Evolutionary conservation across 768 basidiomycete species (phyloP).

Genomic region (Psilocybe azurescens): DNA sequence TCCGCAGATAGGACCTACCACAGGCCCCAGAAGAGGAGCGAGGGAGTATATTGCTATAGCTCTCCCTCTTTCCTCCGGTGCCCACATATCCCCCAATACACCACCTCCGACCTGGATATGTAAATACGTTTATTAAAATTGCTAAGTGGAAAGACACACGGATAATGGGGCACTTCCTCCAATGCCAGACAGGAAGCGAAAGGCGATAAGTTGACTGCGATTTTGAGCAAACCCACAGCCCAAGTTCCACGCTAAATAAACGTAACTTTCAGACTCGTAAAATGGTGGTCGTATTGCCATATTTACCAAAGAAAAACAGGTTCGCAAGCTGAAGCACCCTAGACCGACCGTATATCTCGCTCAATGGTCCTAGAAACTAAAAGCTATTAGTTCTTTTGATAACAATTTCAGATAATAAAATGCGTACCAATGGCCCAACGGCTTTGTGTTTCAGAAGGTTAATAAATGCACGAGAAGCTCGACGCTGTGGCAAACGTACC

Average conservation of each 20-base stretch:
- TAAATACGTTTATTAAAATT: slow-evolving; percentile 13
- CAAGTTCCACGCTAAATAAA: slow-evolving; percentile 58
- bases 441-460: slow-evolving; percentile 35
- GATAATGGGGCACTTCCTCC: slow-evolving; percentile 76
- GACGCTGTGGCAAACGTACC: slow-evolving; percentile 38
- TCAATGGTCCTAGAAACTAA: slow-evolving; percentile 61
- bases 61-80: slow-evolving; percentile 63
- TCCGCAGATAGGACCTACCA: slow-evolving; percentile 65
- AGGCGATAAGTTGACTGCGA: slow-evolving; percentile 62
- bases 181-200: slow-evolving; percentile 71
- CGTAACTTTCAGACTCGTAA: not conserved
- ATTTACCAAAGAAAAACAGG: slow-evolving; percentile 64
- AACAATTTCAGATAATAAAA: not conserved
- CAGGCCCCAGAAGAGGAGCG: slow-evolving; percentile 70
- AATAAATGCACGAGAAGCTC: too few species aligned
- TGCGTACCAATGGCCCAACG: slow-evolving; percentile 52
- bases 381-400: not conserved
- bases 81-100: slow-evolving; percentile 66
- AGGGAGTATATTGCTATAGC: slow-evolving; percentile 69
- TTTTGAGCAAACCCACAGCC: slow-evolving; percentile 69
- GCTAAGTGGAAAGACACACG: slow-evolving; percentile 44
- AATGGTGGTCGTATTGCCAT: not conserved
- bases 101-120: slow-evolving; percentile 63
- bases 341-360: slow-evolving; percentile 74
- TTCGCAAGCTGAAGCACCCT: slow-evolving; percentile 66